A percentile compares a stretch with the other conserved stretches of the same genome.
These are phyloP conservation scores for Reticulascus tulasneorum DNA, from an alignment of 2,329 filamentous ascomycete genomes.

Conservation along the genomic window DNA sequence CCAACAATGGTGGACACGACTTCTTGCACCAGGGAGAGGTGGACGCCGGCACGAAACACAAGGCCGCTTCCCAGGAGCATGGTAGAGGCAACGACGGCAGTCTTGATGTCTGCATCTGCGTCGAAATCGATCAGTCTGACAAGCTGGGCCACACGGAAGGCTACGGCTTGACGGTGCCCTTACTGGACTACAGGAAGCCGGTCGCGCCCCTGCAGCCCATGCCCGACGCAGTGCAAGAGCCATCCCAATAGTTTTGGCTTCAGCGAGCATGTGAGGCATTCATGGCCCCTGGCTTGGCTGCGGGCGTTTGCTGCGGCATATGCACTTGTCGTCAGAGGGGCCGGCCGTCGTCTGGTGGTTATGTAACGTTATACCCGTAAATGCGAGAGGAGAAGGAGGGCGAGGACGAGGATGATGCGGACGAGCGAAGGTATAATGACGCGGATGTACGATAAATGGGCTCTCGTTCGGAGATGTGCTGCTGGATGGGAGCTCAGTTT, in stretches of 20 bases:
- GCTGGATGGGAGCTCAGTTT: no score
- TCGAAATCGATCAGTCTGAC: slow-evolving; percentile 84
- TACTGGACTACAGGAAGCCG: slow-evolving; percentile 42
- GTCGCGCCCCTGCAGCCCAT: slow-evolving; percentile 17
- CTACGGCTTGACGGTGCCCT: slow-evolving; percentile 84
- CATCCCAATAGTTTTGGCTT: no score
- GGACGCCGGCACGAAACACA: slow-evolving; percentile 73
- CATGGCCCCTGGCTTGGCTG: background rate
- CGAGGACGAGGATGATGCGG: no score
- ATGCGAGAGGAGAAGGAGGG: slow-evolving; percentile 6
- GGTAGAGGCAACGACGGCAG: slow-evolving; percentile 54
- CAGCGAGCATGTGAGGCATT: no score
- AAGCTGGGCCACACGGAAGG: slow-evolving; percentile 72
- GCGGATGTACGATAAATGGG: no score
- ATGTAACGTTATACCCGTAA: slow-evolving; percentile 11
- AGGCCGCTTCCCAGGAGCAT: slow-evolving; percentile 59
- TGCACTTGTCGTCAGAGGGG: slow-evolving; percentile 1
- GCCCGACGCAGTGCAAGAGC: slow-evolving; percentile 11
- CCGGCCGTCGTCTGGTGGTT: slow-evolving; percentile 4
- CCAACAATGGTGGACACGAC: slow-evolving; percentile 61
- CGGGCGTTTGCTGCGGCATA: background rate
- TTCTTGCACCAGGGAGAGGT: slow-evolving; percentile 73
- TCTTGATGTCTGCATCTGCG: slow-evolving; percentile 78
- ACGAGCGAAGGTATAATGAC: no score
- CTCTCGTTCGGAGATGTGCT: no score